Evolutionary conservation across 345 rosid genomes (phyloP).

Genomic region (Eutrema yunnanense): DNA sequence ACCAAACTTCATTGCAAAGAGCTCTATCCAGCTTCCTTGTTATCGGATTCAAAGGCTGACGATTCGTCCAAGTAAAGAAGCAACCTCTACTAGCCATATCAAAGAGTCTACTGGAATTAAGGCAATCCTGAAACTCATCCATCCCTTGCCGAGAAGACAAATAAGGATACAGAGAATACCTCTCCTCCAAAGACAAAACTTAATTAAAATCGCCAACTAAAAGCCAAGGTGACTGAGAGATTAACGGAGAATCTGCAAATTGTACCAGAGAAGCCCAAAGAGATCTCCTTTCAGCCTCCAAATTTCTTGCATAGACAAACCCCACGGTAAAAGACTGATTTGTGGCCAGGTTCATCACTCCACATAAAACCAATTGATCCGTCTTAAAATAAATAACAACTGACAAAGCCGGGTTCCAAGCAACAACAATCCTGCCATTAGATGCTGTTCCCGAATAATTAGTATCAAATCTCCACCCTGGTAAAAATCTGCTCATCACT

Average conservation of each 20-base stretch:
- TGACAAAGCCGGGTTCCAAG: too few relatives aligned
- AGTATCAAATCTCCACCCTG: too few relatives aligned
- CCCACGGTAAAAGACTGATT: too few relatives aligned
- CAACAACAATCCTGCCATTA: too few relatives aligned
- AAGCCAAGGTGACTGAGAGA: background rate
- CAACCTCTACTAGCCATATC: background rate
- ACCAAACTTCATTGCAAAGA: background rate
- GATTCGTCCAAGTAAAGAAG: background rate
- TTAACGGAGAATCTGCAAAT: accelerated
- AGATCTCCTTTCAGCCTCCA: background rate
- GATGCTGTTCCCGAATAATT: too few relatives aligned
- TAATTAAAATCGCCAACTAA: background rate
- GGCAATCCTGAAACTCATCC: background rate
- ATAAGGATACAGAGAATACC: background rate
- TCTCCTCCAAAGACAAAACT: background rate
- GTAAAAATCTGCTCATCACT: too few relatives aligned
- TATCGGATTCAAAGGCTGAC: background rate
- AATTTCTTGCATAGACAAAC: too few relatives aligned
- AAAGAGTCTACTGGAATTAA: background rate
- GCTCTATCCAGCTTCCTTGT: background rate
- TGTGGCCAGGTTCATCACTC: too few relatives aligned
- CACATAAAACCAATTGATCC: too few relatives aligned
- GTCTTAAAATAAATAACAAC: too few relatives aligned
- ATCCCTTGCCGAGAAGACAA: accelerated
- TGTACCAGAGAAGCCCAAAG: background rate